These are phyloP conservation scores for Pseudogymnoascus sp. DNA, from an alignment of 2,329 filamentous ascomycete species.

Conservation along the genomic window DNA sequence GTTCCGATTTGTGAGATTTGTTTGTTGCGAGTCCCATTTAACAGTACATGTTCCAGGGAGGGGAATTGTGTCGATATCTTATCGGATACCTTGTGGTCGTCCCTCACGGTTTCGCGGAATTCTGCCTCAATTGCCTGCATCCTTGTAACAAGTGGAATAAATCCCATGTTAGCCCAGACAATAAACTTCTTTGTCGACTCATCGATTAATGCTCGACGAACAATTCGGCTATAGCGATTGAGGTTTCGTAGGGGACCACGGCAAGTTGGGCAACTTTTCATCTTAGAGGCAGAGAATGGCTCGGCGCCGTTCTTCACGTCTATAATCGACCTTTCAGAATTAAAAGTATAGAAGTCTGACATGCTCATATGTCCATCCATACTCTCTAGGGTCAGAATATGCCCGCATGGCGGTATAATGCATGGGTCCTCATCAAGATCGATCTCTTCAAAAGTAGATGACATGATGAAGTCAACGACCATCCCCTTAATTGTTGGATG, in stretches of 20 bases:
- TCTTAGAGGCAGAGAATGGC: slow-evolving; percentile 41
- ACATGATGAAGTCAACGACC: slow-evolving; percentile 49
- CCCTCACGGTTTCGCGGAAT: slow-evolving; percentile 12
- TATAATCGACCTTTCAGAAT: slow-evolving; percentile 28
- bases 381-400: slow-evolving; percentile 50
- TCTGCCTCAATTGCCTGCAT: slow-evolving; percentile 21
- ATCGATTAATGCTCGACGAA: slow-evolving; percentile 52
- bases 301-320: slow-evolving; percentile 30
- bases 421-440: slow-evolving; percentile 52
- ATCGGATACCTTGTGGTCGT: slow-evolving; percentile 11
- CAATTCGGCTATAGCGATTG: slow-evolving; percentile 52
- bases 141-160: slow-evolving; percentile 18
- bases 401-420: slow-evolving; percentile 55
- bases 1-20: slow-evolving; percentile 23
- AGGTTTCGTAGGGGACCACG: slow-evolving; percentile 50
- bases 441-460: slow-evolving; percentile 46
- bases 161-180: slow-evolving; percentile 37
- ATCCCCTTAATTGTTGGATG: slow-evolving; percentile 35
- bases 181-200: slow-evolving; percentile 58
- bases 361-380: slow-evolving; percentile 56
- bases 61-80: slow-evolving; percentile 13
- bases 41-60: slow-evolving; percentile 12
- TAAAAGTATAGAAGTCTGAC: slow-evolving; percentile 38
- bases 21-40: slow-evolving; percentile 17
- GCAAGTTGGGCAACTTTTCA: slow-evolving; percentile 51